phyloP scores from a whole-genome alignment of 2,329 filamentous ascomycete species.

The Bipolaris gigantea region DNA sequence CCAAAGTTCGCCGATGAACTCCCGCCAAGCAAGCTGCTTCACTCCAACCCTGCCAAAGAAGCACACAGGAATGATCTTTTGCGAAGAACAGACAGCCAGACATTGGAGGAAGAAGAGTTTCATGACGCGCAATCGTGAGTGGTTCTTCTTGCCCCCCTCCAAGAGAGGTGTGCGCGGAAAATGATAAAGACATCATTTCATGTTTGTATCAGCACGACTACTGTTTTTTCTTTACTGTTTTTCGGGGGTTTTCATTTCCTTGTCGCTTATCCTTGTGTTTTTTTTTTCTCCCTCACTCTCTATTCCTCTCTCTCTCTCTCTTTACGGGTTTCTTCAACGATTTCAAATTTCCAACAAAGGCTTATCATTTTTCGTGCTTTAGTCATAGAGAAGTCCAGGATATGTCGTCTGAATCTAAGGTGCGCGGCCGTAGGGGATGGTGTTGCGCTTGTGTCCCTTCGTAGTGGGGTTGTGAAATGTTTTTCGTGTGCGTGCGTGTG shows the following conservation, averaged over 20 bases:
- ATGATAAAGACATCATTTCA: too few relatives aligned
- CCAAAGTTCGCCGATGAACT: constrained; percentile 22
- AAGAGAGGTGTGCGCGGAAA: not conserved
- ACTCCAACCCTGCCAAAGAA: constrained; percentile 28
- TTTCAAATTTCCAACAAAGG: not conserved
- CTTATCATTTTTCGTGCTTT: constrained; percentile 4
- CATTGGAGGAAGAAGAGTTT: constrained; percentile 51
- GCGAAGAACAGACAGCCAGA: constrained; percentile 47
- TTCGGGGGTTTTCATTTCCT: not conserved
- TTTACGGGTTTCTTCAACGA: not conserved
- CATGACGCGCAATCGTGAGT: constrained; percentile 50
- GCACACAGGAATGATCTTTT: constrained; percentile 23
- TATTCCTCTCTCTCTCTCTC: not conserved
- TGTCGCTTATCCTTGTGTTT: not conserved
- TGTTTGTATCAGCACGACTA: not conserved
- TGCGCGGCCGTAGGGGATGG: constrained; percentile 9
- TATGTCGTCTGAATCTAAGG: constrained; percentile 1
- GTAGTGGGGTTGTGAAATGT: not conserved
- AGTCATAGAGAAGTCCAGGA: constrained; percentile 9
- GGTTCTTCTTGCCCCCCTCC: not conserved
- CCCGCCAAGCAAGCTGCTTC: constrained; percentile 32
- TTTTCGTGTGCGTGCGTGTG: not conserved
- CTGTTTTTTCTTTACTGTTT: not conserved
- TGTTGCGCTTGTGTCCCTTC: constrained; percentile 22
- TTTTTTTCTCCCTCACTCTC: not conserved